A percentile compares a stretch with the other conserved stretches of the same genome.
Conservation (phyloP, 1,284 basidiomycete species). For the Inonotus obliquus region DNA sequence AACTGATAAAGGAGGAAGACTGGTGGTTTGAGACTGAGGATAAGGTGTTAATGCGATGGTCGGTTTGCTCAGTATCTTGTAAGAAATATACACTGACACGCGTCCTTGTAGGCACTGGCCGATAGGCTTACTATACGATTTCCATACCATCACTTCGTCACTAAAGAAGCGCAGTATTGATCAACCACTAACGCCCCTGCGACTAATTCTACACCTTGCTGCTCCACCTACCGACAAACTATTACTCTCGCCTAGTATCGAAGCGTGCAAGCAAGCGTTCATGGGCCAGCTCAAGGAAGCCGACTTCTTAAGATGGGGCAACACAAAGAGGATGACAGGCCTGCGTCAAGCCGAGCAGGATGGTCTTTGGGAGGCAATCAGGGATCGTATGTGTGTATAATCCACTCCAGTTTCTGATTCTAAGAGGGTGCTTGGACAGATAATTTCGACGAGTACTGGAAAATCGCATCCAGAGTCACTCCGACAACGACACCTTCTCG, state of each 20-base stretch:
- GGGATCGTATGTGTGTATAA: constrained; percentile 63
- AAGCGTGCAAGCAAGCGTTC: constrained; percentile 85
- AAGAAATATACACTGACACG: neutral
- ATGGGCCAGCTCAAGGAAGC: constrained; percentile 95
- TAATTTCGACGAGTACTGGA: constrained; percentile 93
- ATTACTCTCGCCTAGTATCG: constrained; percentile 70
- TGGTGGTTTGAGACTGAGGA: constrained; percentile 93
- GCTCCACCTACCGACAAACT: constrained; percentile 83
- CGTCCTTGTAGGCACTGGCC: constrained; percentile 86
- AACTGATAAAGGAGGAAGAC: constrained; percentile 72
- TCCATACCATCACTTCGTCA: constrained; percentile 60
- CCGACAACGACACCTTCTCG: constrained; percentile 56
- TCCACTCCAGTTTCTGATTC: neutral
- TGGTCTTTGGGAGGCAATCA: constrained; percentile 91
- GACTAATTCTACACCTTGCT: constrained; percentile 78
- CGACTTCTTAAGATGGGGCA: constrained; percentile 93
- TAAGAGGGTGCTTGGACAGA: constrained; percentile 41
- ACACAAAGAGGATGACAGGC: constrained; percentile 86
- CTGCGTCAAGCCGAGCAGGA: constrained; percentile 88
- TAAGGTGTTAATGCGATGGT: constrained; percentile 79
- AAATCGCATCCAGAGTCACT: constrained; percentile 84
- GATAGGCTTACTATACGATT: constrained; percentile 87
- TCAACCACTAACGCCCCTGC: constrained; percentile 55
- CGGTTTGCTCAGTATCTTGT: constrained; percentile 26
- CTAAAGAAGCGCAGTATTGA: constrained; percentile 40